Conservation (phyloP, 177 flowering plant genomes). For the Vitis hybrid region DNA sequence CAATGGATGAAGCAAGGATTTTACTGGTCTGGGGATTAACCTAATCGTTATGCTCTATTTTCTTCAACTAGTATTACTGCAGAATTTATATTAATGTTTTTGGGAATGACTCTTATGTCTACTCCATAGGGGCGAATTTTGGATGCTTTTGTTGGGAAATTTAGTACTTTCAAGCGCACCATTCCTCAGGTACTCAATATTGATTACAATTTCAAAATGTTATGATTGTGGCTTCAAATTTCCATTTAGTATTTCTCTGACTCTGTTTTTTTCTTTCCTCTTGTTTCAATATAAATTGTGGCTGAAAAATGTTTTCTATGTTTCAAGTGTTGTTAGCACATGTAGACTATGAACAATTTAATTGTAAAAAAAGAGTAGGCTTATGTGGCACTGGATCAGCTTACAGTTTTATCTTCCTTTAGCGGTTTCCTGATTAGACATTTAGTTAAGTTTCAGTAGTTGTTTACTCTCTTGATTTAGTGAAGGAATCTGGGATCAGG, state of each 20-base stretch:
- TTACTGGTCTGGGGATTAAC: conserved; percentile 58
- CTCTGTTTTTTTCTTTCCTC: no score
- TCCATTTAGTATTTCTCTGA: not conserved
- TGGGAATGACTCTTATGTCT: conserved; percentile 4
- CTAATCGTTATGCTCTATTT: not conserved
- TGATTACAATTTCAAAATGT: not conserved
- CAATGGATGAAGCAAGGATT: conserved; percentile 91
- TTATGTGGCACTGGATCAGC: no score
- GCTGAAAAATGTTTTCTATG: no score
- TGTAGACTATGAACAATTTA: no score
- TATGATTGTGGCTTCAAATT: not conserved
- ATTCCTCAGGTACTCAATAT: conserved; percentile 81
- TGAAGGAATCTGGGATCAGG: no score
- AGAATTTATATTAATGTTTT: conserved; percentile 1
- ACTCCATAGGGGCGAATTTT: conserved; percentile 74
- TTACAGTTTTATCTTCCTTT: no score
- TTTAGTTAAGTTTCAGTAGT: no score
- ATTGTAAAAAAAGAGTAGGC: no score
- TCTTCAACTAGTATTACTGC: not conserved
- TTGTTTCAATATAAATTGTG: no score
- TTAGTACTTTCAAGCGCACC: conserved; percentile 94
- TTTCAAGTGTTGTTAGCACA: no score
- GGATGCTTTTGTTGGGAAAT: conserved; percentile 99
- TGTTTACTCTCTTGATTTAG: no score
- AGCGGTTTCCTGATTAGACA: no score